phyloP scores from a whole-genome alignment of 768 basidiomycete species.

The Agaricus subrufescens region DNA sequence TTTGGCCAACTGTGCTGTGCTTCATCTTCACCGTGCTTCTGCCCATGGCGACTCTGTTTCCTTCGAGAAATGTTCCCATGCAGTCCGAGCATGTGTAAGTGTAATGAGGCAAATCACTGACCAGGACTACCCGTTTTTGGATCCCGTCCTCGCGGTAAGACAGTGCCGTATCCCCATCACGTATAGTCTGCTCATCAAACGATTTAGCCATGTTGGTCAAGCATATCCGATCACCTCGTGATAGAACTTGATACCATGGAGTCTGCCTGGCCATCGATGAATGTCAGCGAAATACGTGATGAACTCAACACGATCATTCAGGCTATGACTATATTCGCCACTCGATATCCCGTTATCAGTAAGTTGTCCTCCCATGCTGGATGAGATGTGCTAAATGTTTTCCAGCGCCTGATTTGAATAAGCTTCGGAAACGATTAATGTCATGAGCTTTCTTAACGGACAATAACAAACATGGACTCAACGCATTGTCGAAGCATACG shows the following conservation, averaged over 20 bases:
- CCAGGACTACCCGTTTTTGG: conserved; percentile 65
- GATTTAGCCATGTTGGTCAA: conserved; percentile 66
- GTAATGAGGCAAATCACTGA: conserved; percentile 62
- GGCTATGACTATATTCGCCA: conserved; percentile 57
- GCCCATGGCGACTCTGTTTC: conserved; percentile 53
- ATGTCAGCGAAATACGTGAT: conserved; percentile 52
- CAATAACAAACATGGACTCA: conserved; percentile 15
- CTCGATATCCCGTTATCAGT: conserved; percentile 57
- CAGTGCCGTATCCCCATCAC: conserved; percentile 3
- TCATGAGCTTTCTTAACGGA: conserved; percentile 17
- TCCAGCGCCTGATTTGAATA: conserved; percentile 32
- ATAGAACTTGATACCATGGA: conserved; percentile 62
- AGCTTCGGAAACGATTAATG: conserved; percentile 38
- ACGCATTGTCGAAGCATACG: background rate
- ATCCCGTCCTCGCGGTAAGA: conserved; percentile 72
- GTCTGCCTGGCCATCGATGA: conserved; percentile 57
- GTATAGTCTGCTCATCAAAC: background rate
- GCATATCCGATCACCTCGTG: conserved; percentile 61
- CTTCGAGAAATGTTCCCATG: conserved; percentile 63
- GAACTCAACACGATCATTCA: conserved; percentile 59
- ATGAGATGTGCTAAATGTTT: background rate
- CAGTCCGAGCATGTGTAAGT: conserved; percentile 55
- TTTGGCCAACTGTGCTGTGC: conserved; percentile 59
- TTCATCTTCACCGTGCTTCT: conserved; percentile 61
- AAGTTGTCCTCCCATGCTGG: conserved; percentile 12